Evolutionary conservation across 257 asterid species (phyloP), one percentile per base, ranked within the genome.

Genomic region (Scutellaria minor): DNA sequence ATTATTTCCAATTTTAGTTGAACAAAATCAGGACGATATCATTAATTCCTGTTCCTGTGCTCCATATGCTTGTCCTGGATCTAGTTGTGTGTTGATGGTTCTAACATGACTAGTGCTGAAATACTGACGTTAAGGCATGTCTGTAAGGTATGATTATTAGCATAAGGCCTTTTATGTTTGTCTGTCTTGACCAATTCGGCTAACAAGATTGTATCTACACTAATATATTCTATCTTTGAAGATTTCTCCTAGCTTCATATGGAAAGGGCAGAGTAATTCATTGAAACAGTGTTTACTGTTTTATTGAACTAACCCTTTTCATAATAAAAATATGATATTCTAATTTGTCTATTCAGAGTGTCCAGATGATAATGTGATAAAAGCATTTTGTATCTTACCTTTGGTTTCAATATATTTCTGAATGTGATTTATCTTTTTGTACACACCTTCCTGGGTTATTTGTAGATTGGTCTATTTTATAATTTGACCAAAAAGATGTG

Each of bases 181-280:
- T 70, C 77, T 72, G 24, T 65, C 68, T 58, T 65, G 71, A 73
- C 71, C 67, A 55, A 66, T 73, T 52, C 20, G 14, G 56, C 58
- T 52, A 53, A 65, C 70, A 40, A 70, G 55, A 77, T 12, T 64
- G 50, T 69, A 40, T n/a, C 10, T 14, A 45, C 61, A 41, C 1
- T 47, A 45, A 2, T 31, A 4, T 31, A 31, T 45, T n/a, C 18
- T n/a, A 27, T 22, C 39, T 24, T 64, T 64, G 53, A 55, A 59
- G 75, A 57, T 57, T 64, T 59, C 18, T 68, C 54, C 60, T 60
- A 35, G 50, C 54, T 73, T 72, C 53, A 55, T 58, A 46, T 74
- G 15, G 65, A 56, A 77, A 60, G 48, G 18, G 53, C 10, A 24
- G 54, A 42, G 65, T 11, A 50, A 60, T 60, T 72, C 57, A 37